A percentile compares a stretch with the other conserved stretches of the same genome.
Conservation (phyloP, 176 grass and related monocot genomes). For the Oryza meridionalis region DNA sequence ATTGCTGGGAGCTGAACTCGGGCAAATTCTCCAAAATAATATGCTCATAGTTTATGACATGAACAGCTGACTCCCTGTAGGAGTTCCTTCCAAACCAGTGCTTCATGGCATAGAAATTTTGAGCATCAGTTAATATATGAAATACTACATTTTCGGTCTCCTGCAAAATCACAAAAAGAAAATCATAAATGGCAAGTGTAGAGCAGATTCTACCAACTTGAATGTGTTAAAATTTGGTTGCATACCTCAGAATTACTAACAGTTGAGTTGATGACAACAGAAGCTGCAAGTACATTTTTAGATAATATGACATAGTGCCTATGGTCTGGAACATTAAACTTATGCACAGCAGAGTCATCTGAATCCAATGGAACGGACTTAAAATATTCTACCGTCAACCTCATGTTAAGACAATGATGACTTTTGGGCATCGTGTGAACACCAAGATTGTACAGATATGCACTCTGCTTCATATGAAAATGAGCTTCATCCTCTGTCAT, state of each 20-base stretch:
- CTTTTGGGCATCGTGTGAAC: slow-evolving; percentile 99
- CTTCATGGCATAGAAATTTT: slow-evolving; percentile 98
- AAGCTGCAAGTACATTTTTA: slow-evolving; percentile 88
- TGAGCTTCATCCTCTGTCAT: slow-evolving; percentile 94
- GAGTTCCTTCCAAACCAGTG: slow-evolving; percentile 88
- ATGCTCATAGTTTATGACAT: slow-evolving; percentile 83
- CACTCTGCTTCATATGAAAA: slow-evolving; percentile 99
- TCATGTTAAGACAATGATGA: slow-evolving; percentile 96
- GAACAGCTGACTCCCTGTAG: slow-evolving; percentile 68
- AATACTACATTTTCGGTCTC: slow-evolving; percentile 80
- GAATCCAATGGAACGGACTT: slow-evolving; percentile 60
- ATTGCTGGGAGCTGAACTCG: slow-evolving; percentile 49
- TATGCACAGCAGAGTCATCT: slow-evolving; percentile 53
- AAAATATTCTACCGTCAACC: slow-evolving; percentile 96
- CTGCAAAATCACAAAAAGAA: slow-evolving; percentile 55
- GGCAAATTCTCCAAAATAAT: slow-evolving; percentile 60
- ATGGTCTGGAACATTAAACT: slow-evolving; percentile 63
- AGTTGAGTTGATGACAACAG: slow-evolving; percentile 94
- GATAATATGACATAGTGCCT: slow-evolving; percentile 95
- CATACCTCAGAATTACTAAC: slow-evolving; percentile 83
- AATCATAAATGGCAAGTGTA: slow-evolving; percentile 43
- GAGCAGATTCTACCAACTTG: slow-evolving; percentile 19
- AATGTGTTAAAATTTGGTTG: slow-evolving; percentile 3
- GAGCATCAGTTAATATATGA: slow-evolving; percentile 81
- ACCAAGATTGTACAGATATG: slow-evolving; percentile 91